Conservation (phyloP, 352 stramenopile genomes). For the Pythium chondricola region DNA sequence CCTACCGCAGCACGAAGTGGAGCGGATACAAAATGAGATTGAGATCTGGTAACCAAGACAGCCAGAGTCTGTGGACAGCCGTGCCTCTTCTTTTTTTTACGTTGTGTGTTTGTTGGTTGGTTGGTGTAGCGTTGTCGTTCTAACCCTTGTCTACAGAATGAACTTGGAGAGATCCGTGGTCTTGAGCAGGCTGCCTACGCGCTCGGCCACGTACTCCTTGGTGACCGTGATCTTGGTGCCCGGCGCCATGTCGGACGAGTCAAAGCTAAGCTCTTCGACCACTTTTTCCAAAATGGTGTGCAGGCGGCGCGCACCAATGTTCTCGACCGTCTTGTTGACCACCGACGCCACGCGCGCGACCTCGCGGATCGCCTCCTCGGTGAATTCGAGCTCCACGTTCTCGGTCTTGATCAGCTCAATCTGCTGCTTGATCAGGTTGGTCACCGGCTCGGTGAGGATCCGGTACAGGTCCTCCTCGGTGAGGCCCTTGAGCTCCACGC, state of each 20-base stretch:
- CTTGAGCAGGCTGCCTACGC: slow-evolving; percentile 92
- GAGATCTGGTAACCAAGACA: slow-evolving; percentile 56
- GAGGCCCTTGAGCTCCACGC: slow-evolving; percentile 97
- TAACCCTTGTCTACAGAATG: slow-evolving; percentile 89
- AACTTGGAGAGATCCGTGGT: slow-evolving; percentile 97
- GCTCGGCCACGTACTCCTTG: slow-evolving; percentile 92
- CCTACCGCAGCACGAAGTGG: slow-evolving; percentile 58
- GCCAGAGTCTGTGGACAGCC: background rate
- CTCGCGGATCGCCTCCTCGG: slow-evolving; percentile 95
- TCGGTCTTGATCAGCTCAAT: slow-evolving; percentile 97
- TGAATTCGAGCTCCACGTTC: slow-evolving; percentile 93
- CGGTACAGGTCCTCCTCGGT: slow-evolving; percentile 98
- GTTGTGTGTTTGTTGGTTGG: background rate
- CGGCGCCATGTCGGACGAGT: slow-evolving; percentile 90
- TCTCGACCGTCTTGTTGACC: slow-evolving; percentile 97
- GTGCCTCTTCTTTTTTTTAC: too few species aligned
- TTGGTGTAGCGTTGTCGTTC: background rate
- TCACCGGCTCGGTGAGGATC: slow-evolving; percentile 99
- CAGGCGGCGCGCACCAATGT: slow-evolving; percentile 97
- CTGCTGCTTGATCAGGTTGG: slow-evolving; percentile 98
- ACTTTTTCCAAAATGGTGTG: slow-evolving; percentile 98
- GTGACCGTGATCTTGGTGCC: slow-evolving; percentile 88
- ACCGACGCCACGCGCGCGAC: slow-evolving; percentile 93
- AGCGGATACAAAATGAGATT: slow-evolving; percentile 71
- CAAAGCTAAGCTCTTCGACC: slow-evolving; percentile 98